Conservation (phyloP, 192 early-diverging fungal species). For the Backusella liffmaniae region DNA sequence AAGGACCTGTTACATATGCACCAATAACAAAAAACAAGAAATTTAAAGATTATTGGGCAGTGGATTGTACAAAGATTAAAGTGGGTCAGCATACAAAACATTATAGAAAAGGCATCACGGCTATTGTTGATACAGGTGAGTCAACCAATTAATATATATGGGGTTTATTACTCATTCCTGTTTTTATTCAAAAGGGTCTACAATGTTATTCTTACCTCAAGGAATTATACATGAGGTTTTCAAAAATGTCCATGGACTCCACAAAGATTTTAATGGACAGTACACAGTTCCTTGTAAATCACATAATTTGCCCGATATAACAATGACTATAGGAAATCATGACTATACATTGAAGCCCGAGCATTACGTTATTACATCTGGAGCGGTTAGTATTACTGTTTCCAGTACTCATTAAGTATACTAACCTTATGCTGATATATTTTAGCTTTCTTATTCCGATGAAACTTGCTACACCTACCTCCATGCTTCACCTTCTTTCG, state of each 20-base stretch:
- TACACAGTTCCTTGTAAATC: conserved; percentile 26
- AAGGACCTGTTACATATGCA: conserved; percentile 13
- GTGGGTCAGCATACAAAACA: conserved; percentile 3
- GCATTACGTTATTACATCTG: conserved; percentile 25
- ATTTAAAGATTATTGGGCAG: conserved; percentile 35
- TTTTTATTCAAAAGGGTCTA: conserved; percentile 12
- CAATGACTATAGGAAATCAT: conserved; percentile 13
- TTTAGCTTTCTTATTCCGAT: conserved; percentile 11
- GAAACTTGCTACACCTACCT: conserved; percentile 31
- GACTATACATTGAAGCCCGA: conserved; percentile 14
- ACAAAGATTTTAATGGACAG: conserved; percentile 6
- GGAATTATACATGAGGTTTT: conserved; percentile 12
- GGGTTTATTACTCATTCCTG: not conserved
- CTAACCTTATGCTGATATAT: not conserved
- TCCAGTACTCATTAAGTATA: not conserved
- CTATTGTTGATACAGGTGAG: conserved; percentile 27
- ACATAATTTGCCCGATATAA: conserved; percentile 14
- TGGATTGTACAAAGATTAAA: conserved; percentile 15
- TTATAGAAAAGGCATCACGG: not conserved
- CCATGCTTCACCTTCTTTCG: conserved; percentile 15
- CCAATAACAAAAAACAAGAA: conserved; percentile 3
- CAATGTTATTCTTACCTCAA: conserved; percentile 25
- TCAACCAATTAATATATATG: not conserved
- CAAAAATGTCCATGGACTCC: not conserved
- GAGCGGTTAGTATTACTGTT: not conserved